Conservation (phyloP, 768 basidiomycete genomes). For the Rhodotorula graminis region DNA sequence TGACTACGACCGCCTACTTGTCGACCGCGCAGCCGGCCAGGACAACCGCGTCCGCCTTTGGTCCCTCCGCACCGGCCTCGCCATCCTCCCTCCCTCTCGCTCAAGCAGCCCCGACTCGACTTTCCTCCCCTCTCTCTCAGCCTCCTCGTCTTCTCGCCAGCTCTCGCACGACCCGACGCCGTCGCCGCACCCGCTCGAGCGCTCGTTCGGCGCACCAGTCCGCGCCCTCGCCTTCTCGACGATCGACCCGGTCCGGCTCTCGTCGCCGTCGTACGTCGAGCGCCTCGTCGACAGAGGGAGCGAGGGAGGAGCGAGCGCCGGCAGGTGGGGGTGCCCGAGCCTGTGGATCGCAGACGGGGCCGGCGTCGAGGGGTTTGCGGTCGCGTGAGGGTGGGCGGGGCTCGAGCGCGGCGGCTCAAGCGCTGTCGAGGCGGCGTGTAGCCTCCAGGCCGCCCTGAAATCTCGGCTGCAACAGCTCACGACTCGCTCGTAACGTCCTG, state of each 20-base stretch:
- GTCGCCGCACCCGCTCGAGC: neutral
- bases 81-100: neutral
- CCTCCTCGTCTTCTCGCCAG: too few relatives aligned
- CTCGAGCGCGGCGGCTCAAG: too few relatives aligned
- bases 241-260: neutral
- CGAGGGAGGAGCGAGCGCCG: neutral
- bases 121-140: neutral
- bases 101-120: neutral
- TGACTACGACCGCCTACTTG: too few relatives aligned
- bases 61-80: conserved; percentile 29
- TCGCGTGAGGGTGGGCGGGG: neutral
- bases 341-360: conserved; percentile 26
- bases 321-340: conserved; percentile 5
- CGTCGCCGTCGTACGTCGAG: neutral
- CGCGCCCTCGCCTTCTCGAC: conserved; percentile 23
- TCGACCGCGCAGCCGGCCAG: conserved; percentile 13
- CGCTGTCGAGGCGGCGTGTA: too few relatives aligned
- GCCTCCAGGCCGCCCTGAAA: too few relatives aligned
- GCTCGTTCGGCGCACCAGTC: conserved; percentile 7
- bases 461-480: too few relatives aligned
- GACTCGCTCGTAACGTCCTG: too few relatives aligned
- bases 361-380: conserved; percentile 11
- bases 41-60: conserved; percentile 29
- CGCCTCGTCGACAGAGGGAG: neutral
- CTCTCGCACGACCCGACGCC: neutral